Evolutionary conservation across 352 stramenopile genomes (phyloP).

Genomic region (Globisporangium barbulae): DNA sequence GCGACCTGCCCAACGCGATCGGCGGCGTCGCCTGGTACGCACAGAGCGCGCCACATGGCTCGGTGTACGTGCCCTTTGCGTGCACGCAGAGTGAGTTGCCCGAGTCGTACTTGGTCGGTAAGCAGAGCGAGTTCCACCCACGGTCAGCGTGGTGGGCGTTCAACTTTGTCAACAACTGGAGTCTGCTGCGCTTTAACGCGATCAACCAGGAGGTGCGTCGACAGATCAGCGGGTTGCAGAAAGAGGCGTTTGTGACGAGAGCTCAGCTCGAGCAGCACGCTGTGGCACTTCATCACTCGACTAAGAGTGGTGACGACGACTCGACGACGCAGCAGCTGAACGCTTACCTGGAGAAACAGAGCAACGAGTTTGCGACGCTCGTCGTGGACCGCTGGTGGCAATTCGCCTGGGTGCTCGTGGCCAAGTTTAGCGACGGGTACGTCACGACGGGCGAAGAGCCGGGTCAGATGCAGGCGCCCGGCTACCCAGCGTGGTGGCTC

Average conservation of each 20-base stretch:
- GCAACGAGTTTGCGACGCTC: constrained; percentile 51
- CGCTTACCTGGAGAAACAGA: constrained; percentile 29
- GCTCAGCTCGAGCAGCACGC: constrained; percentile 15
- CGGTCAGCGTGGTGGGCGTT: constrained; percentile 83
- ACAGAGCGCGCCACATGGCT: constrained; percentile 58
- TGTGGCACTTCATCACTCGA: constrained; percentile 5
- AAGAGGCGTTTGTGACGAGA: constrained; percentile 28
- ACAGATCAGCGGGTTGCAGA: constrained; percentile 38
- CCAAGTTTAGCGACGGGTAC: constrained; percentile 75
- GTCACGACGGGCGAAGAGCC: constrained; percentile 60
- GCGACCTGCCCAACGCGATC: constrained; percentile 33
- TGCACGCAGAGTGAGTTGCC: constrained; percentile 46
- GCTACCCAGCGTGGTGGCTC: constrained; percentile 68
- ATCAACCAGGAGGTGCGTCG: constrained; percentile 57
- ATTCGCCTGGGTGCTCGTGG: constrained; percentile 59
- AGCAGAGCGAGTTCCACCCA: constrained; percentile 64
- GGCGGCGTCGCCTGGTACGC: constrained; percentile 67
- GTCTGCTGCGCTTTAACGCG: constrained; percentile 63
- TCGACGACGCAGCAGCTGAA: constrained; percentile 13
- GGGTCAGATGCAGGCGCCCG: constrained; percentile 37
- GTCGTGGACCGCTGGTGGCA: constrained; percentile 63
- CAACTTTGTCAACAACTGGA: constrained; percentile 88
- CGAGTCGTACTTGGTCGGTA: constrained; percentile 53
- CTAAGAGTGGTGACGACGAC: background rate
- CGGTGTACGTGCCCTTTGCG: constrained; percentile 74